phyloP scores from a whole-genome alignment of 306 rosid species.

The Casuarina equisetifolia region DNA sequence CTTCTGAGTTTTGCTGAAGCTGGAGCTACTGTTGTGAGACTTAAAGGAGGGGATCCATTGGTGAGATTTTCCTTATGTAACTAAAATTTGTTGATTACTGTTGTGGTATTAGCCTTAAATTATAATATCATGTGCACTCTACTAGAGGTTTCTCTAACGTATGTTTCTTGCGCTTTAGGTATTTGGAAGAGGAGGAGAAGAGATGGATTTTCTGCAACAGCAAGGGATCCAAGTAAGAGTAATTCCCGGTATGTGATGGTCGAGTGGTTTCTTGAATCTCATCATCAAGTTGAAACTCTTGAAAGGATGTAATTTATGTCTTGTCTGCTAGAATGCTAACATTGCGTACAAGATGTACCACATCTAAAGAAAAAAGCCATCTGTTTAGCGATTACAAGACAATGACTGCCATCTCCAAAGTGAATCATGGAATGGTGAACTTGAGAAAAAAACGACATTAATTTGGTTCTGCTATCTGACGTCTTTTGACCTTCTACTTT shows the following conservation, averaged over 20 bases:
- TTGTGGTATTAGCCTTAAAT: not conserved
- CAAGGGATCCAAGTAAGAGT: constrained; percentile 90
- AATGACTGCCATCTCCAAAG: not conserved
- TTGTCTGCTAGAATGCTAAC: constrained; percentile 3
- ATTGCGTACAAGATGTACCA: not conserved
- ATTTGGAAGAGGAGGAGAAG: constrained; percentile 98
- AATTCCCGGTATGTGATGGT: constrained; percentile 71
- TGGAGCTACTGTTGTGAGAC: constrained; percentile 91
- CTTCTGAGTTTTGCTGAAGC: constrained; percentile 95
- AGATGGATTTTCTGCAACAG: constrained; percentile 94
- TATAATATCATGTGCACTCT: constrained; percentile 10
- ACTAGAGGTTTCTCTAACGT: not conserved
- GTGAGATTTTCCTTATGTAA: constrained; percentile 43
- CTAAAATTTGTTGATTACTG: constrained; percentile 2
- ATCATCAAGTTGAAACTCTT: constrained; percentile 23
- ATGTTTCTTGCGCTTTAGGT: constrained; percentile 51
- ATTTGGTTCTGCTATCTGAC: not conserved
- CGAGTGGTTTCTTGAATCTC: not conserved
- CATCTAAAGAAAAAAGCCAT: not conserved
- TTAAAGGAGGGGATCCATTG: constrained; percentile 98
- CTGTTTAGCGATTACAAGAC: not conserved
- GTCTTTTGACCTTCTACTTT: not conserved
- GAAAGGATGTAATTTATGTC: not conserved
- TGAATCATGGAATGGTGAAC: not conserved
- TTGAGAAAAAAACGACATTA: not conserved